A percentile compares a stretch with the other conserved stretches of the same genome.
These are phyloP conservation scores for Beauveria scarabaeidicola DNA, from an alignment of 2,329 filamentous ascomycete species.

Conservation along the genomic window DNA sequence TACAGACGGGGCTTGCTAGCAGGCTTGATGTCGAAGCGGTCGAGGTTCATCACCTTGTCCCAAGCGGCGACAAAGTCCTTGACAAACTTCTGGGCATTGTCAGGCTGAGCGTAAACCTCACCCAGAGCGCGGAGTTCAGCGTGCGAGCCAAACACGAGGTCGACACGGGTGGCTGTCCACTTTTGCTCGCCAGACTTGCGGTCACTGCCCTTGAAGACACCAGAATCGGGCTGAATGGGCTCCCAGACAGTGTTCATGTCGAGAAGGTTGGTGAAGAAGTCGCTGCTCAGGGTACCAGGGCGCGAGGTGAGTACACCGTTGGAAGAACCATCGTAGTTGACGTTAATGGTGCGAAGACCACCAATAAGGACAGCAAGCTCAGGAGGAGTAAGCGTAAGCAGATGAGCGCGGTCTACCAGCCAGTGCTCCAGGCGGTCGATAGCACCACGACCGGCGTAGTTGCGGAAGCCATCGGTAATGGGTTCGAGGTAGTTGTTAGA, in stretches of 20 bases:
- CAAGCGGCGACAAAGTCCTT: constrained; percentile 64
- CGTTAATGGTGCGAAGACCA: constrained; percentile 59
- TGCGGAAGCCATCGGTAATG: constrained; percentile 67
- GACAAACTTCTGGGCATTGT: constrained; percentile 55
- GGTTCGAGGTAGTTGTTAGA: constrained; percentile 62
- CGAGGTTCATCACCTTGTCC: constrained; percentile 67
- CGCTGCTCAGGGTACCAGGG: constrained; percentile 63
- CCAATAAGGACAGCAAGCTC: constrained; percentile 65
- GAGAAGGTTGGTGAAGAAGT: constrained; percentile 75
- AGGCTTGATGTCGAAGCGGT: constrained; percentile 50
- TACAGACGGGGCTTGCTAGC: constrained; percentile 6
- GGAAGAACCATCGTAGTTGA: constrained; percentile 62
- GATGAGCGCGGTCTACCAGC: constrained; percentile 63
- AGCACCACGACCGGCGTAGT: constrained; percentile 56
- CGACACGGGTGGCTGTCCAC: constrained; percentile 60
- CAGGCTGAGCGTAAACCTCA: constrained; percentile 58
- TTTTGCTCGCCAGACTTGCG: constrained; percentile 57
- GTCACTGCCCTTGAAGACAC: constrained; percentile 56
- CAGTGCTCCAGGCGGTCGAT: constrained; percentile 59
- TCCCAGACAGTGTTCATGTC: constrained; percentile 57
- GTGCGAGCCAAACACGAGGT: constrained; percentile 66
- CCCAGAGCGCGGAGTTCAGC: constrained; percentile 62
- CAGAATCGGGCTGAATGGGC: constrained; percentile 31
- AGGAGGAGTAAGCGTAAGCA: constrained; percentile 61
- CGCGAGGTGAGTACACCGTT: constrained; percentile 60